Percentiles rank a stretch among this genome's conserved stretches.
Evolutionary conservation across 257 asterid species (phyloP).

Genomic region (Cynanchum wilfordii): DNA sequence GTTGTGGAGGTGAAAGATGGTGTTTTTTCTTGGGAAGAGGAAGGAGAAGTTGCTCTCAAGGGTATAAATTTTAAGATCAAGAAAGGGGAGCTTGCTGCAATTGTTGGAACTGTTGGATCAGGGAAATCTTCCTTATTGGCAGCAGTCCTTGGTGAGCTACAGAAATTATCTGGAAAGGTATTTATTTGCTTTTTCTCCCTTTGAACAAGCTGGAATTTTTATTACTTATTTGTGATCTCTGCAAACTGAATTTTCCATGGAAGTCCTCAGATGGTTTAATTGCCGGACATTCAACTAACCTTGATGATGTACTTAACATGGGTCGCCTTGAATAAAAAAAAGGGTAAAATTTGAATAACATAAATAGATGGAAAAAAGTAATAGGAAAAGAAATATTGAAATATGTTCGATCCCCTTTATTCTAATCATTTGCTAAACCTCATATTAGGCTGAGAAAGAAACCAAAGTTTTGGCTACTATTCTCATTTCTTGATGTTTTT

Average conservation of each 20-base stretch:
- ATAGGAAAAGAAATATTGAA: neutral
- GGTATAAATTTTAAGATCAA: slow-evolving; percentile 40
- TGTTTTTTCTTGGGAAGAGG: slow-evolving; percentile 62
- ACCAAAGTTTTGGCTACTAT: neutral
- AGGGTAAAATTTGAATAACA: neutral
- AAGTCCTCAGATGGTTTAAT: neutral
- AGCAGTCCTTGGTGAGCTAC: slow-evolving; percentile 67
- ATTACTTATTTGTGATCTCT: neutral
- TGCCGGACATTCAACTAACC: neutral
- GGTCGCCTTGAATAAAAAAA: neutral
- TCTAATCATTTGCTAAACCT: neutral
- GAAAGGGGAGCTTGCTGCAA: slow-evolving; percentile 74
- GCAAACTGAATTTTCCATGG: neutral
- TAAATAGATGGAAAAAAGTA: neutral
- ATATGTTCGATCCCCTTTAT: neutral
- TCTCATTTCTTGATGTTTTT: neutral
- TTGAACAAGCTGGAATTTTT: neutral
- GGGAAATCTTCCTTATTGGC: slow-evolving; percentile 74
- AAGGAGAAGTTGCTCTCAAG: slow-evolving; percentile 34
- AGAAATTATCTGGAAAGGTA: slow-evolving; percentile 60
- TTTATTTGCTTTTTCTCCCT: neutral
- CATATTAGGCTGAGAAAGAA: neutral
- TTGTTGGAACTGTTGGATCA: slow-evolving; percentile 82
- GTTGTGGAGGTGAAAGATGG: slow-evolving; percentile 52
- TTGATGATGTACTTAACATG: neutral